These are phyloP conservation scores for Phanerodontia chrysosporium DNA, from an alignment of 768 basidiomycete genomes.

Conservation along the genomic window DNA sequence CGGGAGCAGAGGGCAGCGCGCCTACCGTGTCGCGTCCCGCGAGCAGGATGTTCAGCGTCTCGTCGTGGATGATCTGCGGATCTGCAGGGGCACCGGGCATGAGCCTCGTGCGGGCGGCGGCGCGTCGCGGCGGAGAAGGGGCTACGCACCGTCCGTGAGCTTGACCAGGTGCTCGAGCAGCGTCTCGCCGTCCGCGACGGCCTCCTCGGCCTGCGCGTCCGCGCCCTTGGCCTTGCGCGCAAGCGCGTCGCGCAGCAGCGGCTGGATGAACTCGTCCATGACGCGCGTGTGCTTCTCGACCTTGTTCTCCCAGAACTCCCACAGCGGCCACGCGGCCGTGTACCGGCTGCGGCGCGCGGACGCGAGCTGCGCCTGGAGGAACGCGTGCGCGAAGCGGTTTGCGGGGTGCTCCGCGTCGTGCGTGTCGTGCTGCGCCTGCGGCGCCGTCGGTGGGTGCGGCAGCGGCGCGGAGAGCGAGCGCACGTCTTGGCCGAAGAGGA, in stretches of 20 bases:
- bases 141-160: slow-evolving; percentile 15
- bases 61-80: slow-evolving; percentile 42
- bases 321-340: slow-evolving; percentile 46
- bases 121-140: too few relatives aligned
- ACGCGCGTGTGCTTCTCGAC: slow-evolving; percentile 41
- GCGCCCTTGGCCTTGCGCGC: slow-evolving; percentile 27
- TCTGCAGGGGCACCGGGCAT: slow-evolving; percentile 25
- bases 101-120: not conserved
- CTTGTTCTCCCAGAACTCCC: slow-evolving; percentile 49
- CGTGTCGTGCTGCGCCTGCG: slow-evolving; percentile 13
- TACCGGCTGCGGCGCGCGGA: slow-evolving; percentile 36
- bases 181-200: slow-evolving; percentile 22
- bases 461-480: slow-evolving; percentile 43
- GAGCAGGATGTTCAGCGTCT: slow-evolving; percentile 51
- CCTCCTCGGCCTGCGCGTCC: slow-evolving; percentile 15
- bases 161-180: slow-evolving; percentile 20
- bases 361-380: slow-evolving; percentile 43
- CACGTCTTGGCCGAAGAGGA: slow-evolving; percentile 49
- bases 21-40: slow-evolving; percentile 52
- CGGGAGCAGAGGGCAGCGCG: too few relatives aligned
- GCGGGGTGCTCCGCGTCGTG: slow-evolving; percentile 3
- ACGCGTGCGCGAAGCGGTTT: slow-evolving; percentile 44
- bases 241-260: slow-evolving; percentile 47
- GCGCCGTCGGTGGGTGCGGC: slow-evolving; percentile 39
- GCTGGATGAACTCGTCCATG: slow-evolving; percentile 48